Conservation (phyloP, 2,329 filamentous ascomycete genomes). For the Thelonectria olida region DNA sequence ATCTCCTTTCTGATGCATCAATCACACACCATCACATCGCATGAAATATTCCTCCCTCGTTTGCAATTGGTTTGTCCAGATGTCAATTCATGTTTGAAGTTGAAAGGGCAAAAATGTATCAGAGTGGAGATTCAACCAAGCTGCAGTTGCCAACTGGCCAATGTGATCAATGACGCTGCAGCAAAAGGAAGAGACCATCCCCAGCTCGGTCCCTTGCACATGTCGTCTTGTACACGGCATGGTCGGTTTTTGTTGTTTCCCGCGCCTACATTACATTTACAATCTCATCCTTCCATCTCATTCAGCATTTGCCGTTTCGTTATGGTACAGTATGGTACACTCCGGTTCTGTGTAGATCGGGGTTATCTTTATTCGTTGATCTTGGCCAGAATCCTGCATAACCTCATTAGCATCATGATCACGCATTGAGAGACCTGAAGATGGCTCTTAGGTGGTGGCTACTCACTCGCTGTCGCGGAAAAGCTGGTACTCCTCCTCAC, state of each 20-base stretch:
- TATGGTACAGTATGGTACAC: constrained; percentile 52
- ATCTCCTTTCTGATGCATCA: not conserved
- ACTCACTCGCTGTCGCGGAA: constrained; percentile 99
- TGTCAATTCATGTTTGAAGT: not conserved
- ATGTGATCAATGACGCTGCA: not conserved
- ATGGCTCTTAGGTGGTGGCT: not conserved
- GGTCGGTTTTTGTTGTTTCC: not conserved
- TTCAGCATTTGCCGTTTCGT: constrained; percentile 27
- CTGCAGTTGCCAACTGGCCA: not conserved
- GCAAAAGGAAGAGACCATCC: not conserved
- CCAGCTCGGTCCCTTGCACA: not conserved
- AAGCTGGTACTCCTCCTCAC: constrained; percentile 93
- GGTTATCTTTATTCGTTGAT: constrained; percentile 82
- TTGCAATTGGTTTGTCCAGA: not conserved
- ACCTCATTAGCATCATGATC: constrained; percentile 24
- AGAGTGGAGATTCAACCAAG: not conserved
- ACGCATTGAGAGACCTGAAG: too few relatives aligned
- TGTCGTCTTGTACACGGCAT: not conserved
- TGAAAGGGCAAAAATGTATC: constrained; percentile 29
- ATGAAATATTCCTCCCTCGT: not conserved
- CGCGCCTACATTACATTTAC: constrained; percentile 26
- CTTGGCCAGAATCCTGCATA: constrained; percentile 88
- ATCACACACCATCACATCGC: not conserved
- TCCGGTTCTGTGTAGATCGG: constrained; percentile 30
- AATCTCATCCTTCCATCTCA: constrained; percentile 28